These are phyloP conservation scores for Cyathus striatus DNA, from an alignment of 768 basidiomycete genomes.

Conservation along the genomic window DNA sequence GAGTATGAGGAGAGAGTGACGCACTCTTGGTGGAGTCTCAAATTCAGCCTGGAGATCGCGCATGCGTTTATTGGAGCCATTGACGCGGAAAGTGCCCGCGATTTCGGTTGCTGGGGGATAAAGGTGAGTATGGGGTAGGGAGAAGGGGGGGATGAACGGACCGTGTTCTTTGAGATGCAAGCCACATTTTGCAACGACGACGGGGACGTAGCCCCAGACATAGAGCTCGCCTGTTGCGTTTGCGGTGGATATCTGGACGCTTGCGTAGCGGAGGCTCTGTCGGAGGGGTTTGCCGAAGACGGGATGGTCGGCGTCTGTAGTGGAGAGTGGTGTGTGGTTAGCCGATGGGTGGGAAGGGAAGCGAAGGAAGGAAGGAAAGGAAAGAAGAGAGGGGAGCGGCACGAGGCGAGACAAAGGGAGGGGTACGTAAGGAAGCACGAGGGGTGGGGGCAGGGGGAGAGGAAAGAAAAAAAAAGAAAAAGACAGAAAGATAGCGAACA, in stretches of 20 bases:
- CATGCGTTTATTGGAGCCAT: conserved; percentile 94
- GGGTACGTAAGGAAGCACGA: background rate
- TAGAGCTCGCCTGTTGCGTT: conserved; percentile 78
- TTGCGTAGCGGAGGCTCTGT: conserved; percentile 81
- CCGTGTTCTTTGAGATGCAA: conserved; percentile 93
- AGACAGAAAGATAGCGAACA: conserved; percentile 9
- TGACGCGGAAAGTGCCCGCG: conserved; percentile 91
- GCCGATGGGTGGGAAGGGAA: too few relatives aligned
- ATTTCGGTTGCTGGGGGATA: conserved; percentile 94
- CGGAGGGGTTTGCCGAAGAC: conserved; percentile 86
- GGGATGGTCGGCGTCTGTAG: conserved; percentile 31
- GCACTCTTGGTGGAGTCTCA: conserved; percentile 81
- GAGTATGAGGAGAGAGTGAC: conserved; percentile 18
- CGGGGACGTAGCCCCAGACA: conserved; percentile 93
- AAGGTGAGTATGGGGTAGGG: too few relatives aligned
- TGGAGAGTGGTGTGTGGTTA: conserved; percentile 13
- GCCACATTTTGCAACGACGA: conserved; percentile 97
- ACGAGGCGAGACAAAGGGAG: conserved; percentile 1
- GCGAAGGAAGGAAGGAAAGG: too few relatives aligned
- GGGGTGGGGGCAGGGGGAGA: background rate
- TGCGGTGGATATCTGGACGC: conserved; percentile 90
- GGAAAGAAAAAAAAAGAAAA: background rate
- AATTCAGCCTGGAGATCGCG: conserved; percentile 90
- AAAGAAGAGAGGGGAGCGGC: conserved; percentile 1
- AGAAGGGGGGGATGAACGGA: too few relatives aligned